Base-by-base conservation (phyloP, 2,329 filamentous ascomycete genomes). In the Phialophora expanda region DNA sequence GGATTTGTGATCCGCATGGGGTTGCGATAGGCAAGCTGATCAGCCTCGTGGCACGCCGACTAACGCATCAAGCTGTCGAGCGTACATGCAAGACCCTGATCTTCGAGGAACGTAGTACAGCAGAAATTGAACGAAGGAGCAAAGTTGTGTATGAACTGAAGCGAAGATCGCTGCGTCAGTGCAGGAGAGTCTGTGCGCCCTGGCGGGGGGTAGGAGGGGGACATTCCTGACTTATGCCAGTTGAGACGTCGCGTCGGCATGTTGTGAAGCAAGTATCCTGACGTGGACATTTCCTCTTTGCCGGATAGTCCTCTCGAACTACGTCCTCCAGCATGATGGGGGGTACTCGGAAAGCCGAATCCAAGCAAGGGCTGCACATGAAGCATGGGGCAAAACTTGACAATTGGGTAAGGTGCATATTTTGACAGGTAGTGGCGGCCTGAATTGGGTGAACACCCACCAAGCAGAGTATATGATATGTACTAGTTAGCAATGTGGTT, bases 81-180 rank as follows among this genome's bases (percentile, higher is more conserved):
- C 20, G 56, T 26, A 34, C 41, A 32, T 20, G 56, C 46, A 60
- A 50, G 48, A 51, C 20, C 20, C 20, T 51, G 48, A 51, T 51
- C 48, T 51, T 28, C 48, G 20, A 26, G 22, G 24, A 51, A 51
- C 20, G 24, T 51, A 22, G 14, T 22, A 51, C 20, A 11, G 24
- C 48, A 26, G 48, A 51, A 17, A 51, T 22, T n/a, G 14, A 44
- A 44, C 38, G 17, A 28, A 51, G 24, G 22, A 51, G 9, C 48
- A 24, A 22, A 51, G 14, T 8, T 26, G 48, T 11, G 48, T 9
- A 51, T 11, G 48, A 22, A 51, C 48, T 26, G 48, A 26, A 22
- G 2, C 9, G 20, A 51, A 9, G 48, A 51, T 51, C 24, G 20
- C 48, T 24, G 48, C 22, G 20, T 14, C n/a, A 22, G 12, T 24